These are phyloP conservation scores for Suillus occidentalis DNA, from an alignment of 768 basidiomycete species.

Conservation along the genomic window DNA sequence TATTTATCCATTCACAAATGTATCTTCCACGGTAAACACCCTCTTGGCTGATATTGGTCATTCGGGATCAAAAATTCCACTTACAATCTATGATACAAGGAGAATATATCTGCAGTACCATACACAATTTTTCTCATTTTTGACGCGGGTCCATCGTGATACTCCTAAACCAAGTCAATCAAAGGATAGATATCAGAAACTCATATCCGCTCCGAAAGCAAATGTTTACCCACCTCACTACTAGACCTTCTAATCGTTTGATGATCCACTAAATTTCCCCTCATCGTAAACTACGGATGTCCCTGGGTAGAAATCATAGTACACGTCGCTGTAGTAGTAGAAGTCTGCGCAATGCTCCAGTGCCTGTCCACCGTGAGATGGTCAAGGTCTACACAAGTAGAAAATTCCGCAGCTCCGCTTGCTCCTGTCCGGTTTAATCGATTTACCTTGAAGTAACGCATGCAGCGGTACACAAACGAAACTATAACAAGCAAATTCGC, in stretches of 20 bases:
- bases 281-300: too few relatives aligned
- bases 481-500: slow-evolving; percentile 3
- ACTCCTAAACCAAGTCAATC: background rate
- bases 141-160: background rate
- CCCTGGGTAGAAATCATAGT: background rate
- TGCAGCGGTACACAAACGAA: background rate
- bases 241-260: background rate
- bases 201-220: background rate
- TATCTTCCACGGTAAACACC: background rate
- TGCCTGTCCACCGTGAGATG: background rate
- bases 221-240: background rate
- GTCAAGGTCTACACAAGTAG: background rate
- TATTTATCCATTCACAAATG: background rate
- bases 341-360: background rate
- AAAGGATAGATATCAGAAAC: background rate
- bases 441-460: background rate
- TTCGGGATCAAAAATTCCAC: background rate
- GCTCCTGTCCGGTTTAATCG: too few relatives aligned
- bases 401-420: background rate
- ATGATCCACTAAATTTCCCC: background rate
- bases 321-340: background rate
- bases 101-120: background rate
- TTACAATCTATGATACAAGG: background rate
- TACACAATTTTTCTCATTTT: background rate
- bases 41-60: background rate